Evolutionary conservation across 2,329 filamentous ascomycete genomes (phyloP).

Genomic region (Hortaea sp.): DNA sequence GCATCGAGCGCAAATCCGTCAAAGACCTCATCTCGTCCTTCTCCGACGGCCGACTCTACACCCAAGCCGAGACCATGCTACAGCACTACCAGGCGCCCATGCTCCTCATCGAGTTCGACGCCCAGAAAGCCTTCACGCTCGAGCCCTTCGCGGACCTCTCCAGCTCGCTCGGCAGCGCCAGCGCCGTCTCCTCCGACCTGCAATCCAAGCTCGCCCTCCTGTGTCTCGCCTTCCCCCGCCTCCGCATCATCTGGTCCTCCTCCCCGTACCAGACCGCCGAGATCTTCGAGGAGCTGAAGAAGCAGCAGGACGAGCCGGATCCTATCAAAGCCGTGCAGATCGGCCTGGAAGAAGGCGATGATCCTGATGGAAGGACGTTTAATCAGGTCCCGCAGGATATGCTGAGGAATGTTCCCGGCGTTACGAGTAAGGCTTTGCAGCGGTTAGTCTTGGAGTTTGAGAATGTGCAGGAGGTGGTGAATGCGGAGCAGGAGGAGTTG

Average conservation of each 20-base stretch:
- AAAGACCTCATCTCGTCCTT: slow-evolving; percentile 86
- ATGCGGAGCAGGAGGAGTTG: slow-evolving; percentile 68
- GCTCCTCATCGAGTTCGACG: slow-evolving; percentile 94
- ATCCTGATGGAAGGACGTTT: slow-evolving; percentile 54
- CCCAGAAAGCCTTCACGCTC: slow-evolving; percentile 93
- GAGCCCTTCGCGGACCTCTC: slow-evolving; percentile 47
- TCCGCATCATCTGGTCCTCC: slow-evolving; percentile 88
- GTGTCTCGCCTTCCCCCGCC: slow-evolving; percentile 78
- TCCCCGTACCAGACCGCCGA: slow-evolving; percentile 94
- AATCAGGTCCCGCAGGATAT: slow-evolving; percentile 85
- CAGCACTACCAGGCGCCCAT: slow-evolving; percentile 82
- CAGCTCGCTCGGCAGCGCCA: slow-evolving; percentile 54
- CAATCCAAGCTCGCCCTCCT: slow-evolving; percentile 88
- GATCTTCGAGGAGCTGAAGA: slow-evolving; percentile 90
- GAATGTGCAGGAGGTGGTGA: slow-evolving; percentile 73
- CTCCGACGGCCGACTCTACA: slow-evolving; percentile 82
- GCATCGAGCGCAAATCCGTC: slow-evolving; percentile 88
- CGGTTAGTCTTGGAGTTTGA: slow-evolving; percentile 62
- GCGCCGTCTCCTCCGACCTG: slow-evolving; percentile 58
- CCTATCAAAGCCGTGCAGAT: slow-evolving; percentile 76
- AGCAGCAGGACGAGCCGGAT: slow-evolving; percentile 80
- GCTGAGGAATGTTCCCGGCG: slow-evolving; percentile 72
- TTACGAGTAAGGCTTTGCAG: slow-evolving; percentile 68
- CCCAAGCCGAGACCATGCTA: slow-evolving; percentile 88
- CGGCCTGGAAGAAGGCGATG: slow-evolving; percentile 56